Base-by-base conservation (phyloP, 2,329 filamentous ascomycete species). In the Neurospora sp. region DNA sequence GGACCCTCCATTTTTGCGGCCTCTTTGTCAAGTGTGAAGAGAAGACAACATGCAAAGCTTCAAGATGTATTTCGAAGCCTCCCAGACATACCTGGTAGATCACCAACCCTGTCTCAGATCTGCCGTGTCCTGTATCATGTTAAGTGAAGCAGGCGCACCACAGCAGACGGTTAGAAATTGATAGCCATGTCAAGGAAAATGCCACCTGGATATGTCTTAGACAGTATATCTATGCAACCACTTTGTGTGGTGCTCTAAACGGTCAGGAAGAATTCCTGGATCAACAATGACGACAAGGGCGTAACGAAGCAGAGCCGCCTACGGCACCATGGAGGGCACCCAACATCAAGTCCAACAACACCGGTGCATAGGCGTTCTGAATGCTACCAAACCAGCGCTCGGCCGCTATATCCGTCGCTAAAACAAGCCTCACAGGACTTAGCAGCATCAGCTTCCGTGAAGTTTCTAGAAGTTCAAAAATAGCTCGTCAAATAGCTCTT, bases 31-130 rank as follows among this genome's bases (percentile, higher is more conserved):
- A 13, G 10, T 52, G 19, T 23, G 68, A 67, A 70, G 71, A 69
- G 70, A 68, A 69, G 58, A 39, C 40, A 68, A 68, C 68, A 72
- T 72, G 4, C 19, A 23, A 23, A 52, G 19, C 43, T 46, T 46
- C 42, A 13, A n/a, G 2, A 23, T 52, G 19, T 10, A 52, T 23
- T 4, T 52, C 2, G 46, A 15, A 52, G 5, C 19, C 11, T 23
- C 10, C 43, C 19, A 23, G 9, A n/a, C 43, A 58, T 33, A 4
- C 52, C 52, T 17, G 13, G 23, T 9, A 33, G 52, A 33, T 58
- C 52, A 58, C 19, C 23, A 33, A 33, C 10, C 23, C 1, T 58
- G 52, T 58, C 52, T 36, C 52, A 62, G 52, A 62, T 62, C 28
- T 62, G 23, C 52, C 52, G 28, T 36, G 28, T 17, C 15, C 15